Percentiles rank a stretch among this genome's conserved stretches.
These are phyloP conservation scores for Chaetothyriales sp. DNA, from an alignment of 2,329 filamentous ascomycete genomes.

Conservation along the genomic window DNA sequence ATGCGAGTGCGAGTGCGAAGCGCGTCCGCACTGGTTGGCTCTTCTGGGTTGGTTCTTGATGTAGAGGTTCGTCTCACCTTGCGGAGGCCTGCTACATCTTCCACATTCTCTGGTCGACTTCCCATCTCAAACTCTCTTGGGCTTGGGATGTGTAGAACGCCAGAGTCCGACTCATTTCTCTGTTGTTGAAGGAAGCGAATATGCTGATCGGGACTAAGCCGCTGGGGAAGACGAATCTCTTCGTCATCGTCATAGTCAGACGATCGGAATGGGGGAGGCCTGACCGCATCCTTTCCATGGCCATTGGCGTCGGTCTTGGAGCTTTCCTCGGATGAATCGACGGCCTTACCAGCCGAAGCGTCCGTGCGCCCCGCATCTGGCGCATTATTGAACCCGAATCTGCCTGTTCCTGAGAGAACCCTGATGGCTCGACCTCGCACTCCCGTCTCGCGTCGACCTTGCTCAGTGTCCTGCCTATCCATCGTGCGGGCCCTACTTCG, in stretches of 20 bases:
- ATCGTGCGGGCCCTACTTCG: conserved; percentile 34
- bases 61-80: conserved; percentile 16
- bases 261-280: not conserved
- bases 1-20: conserved; percentile 22
- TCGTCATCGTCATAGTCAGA: conserved; percentile 16
- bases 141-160: conserved; percentile 73
- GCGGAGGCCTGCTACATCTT: conserved; percentile 29
- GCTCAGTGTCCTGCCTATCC: conserved; percentile 26
- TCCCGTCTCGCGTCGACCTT: conserved; percentile 8
- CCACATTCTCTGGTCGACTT: conserved; percentile 49
- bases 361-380: conserved; percentile 1
- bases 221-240: conserved; percentile 37
- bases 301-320: not conserved
- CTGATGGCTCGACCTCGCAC: conserved; percentile 19
- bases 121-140: conserved; percentile 81
- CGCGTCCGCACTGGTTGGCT: conserved; percentile 10
- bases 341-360: conserved; percentile 7
- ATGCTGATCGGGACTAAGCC: conserved; percentile 54
- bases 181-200: conserved; percentile 81
- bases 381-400: not conserved
- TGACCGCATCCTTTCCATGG: not conserved
- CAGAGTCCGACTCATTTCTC: conserved; percentile 54
- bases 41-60: conserved; percentile 12
- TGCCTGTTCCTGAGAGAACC: conserved; percentile 17
- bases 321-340: conserved; percentile 10